A percentile compares a stretch with the other conserved stretches of the same genome.
These are phyloP conservation scores for Trichoderma gracile DNA, from an alignment of 2,329 filamentous ascomycete species.

Conservation along the genomic window DNA sequence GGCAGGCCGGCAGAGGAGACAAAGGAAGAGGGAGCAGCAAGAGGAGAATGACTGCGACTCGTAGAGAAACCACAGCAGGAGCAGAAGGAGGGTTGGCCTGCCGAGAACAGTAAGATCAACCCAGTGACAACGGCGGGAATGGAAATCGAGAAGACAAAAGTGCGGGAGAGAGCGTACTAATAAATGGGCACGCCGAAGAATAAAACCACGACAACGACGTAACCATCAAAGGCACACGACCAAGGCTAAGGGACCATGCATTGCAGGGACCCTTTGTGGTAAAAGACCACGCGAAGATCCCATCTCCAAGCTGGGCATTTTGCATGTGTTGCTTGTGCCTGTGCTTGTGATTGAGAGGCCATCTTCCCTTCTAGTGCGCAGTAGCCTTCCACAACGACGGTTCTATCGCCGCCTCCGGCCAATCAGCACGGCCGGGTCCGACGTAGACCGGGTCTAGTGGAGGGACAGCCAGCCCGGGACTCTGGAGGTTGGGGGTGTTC, in stretches of 20 bases:
- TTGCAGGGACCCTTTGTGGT: conserved; percentile 21
- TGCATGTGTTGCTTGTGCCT: conserved; percentile 18
- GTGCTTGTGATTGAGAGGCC: conserved; percentile 18
- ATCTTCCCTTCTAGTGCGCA: conserved; percentile 4
- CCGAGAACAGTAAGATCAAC: conserved; percentile 5
- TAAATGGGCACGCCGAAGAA: conserved; percentile 6
- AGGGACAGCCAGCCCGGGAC: conserved; percentile 1
- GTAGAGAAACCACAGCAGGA: conserved; percentile 4
- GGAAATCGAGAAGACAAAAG: background rate
- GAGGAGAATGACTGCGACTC: background rate
- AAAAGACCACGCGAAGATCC: conserved; percentile 26
- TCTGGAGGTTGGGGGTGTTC: background rate
- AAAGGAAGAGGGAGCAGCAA: background rate
- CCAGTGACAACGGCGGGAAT: conserved; percentile 6
- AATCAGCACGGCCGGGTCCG: conserved; percentile 5
- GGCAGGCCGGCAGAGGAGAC: background rate
- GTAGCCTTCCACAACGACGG: conserved; percentile 1
- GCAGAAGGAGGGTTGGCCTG: background rate
- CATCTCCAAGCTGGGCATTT: conserved; percentile 15
- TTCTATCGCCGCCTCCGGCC: background rate
- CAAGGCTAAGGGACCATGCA: conserved; percentile 22
- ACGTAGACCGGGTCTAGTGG: conserved; percentile 10
- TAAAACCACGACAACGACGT: conserved; percentile 11
- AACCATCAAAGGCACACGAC: conserved; percentile 24
- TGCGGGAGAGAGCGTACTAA: conserved; percentile 19